Evolutionary conservation across 2,329 filamentous ascomycete species (phyloP), one percentile per base, ranked within the genome.

Genomic region (Grosmannia huntii): DNA sequence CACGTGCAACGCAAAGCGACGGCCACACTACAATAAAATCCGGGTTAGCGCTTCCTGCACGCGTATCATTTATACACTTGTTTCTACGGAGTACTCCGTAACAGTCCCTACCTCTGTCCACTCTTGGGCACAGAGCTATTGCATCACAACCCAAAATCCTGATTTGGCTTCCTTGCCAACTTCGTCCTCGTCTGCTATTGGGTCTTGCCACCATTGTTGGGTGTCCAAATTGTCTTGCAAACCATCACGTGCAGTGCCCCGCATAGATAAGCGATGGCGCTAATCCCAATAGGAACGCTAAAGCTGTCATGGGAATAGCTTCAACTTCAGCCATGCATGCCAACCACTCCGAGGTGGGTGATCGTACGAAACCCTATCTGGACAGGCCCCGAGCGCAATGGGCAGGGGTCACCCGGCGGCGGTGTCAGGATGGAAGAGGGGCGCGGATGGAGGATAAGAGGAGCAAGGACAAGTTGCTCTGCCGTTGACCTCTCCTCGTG

Each of bases 181-280:
- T 16, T 12, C 4, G 12, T 16, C 36, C 3, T 16, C 36, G 36
- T 38, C 3, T 16, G 14, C 16, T 6, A 14, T 16, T 14, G 36
- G 3, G 36, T 14, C 14, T 38, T 38, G 6, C 12, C 4, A 38
- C 12, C 4, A 14, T 9, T 38, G 12, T 36, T 36, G 33, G 33
- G 14, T 38, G 36, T 38, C 12, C 12, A 38, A 38, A 38, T 14
- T 38, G 12, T 16, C 14, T 44, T 21, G 41, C 19, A 27, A 19
- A 16, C 16, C 33, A 52, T 52, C 55, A 52, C 46, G 33, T 57
- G 55, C 6, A 12, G 5, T 19, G 16, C 36, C 27, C 50, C 48
- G 38, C 56, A 27, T 27, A 27, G 56, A 57, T 57, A 57, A 57
- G 56, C 33, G 38, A 56, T 53, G 27, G 3, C 19, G 33, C 59